Evolutionary conservation across 306 rosid species (phyloP).

Genomic region (Arachis stenosperma): DNA sequence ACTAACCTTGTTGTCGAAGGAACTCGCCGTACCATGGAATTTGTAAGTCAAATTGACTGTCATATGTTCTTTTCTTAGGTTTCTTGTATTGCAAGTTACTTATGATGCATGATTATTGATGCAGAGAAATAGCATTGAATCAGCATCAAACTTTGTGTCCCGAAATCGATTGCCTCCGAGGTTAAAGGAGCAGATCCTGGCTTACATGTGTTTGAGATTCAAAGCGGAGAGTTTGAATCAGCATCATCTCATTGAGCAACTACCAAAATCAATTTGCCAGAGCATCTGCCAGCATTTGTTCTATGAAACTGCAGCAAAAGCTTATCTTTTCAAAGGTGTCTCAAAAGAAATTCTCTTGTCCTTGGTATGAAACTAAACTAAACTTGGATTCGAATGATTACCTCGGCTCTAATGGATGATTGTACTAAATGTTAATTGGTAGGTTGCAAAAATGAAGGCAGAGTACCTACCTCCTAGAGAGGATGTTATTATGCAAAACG

Average conservation of each 20-base stretch:
- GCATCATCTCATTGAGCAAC: constrained; percentile 75
- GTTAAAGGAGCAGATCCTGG: constrained; percentile 75
- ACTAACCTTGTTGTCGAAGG: constrained; percentile 95
- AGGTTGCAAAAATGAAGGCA: constrained; percentile 88
- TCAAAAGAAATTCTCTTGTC: constrained; percentile 64
- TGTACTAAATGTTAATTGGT: constrained; percentile 11
- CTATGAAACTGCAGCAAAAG: constrained; percentile 62
- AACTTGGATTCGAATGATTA: constrained; percentile 6
- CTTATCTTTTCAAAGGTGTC: constrained; percentile 79
- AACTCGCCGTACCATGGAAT: constrained; percentile 96
- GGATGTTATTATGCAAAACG: constrained; percentile 80
- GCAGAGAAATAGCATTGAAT: constrained; percentile 86
- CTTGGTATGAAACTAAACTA: constrained; percentile 49
- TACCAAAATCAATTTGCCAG: constrained; percentile 83
- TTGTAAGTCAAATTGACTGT: constrained; percentile 48
- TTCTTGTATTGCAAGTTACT: not conserved
- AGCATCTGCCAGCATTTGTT: constrained; percentile 78
- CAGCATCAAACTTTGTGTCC: constrained; percentile 82
- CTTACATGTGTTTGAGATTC: constrained; percentile 91
- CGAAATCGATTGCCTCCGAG: constrained; percentile 75
- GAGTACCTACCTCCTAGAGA: constrained; percentile 94
- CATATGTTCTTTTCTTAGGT: not conserved
- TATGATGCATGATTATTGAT: constrained; percentile 3
- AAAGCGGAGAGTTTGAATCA: constrained; percentile 92
- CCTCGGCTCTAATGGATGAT: not conserved